Percentiles rank a stretch among this genome's conserved stretches.
Evolutionary conservation across 805 yeast species (phyloP).

Genomic region (Candida pseudoglaebosa): DNA sequence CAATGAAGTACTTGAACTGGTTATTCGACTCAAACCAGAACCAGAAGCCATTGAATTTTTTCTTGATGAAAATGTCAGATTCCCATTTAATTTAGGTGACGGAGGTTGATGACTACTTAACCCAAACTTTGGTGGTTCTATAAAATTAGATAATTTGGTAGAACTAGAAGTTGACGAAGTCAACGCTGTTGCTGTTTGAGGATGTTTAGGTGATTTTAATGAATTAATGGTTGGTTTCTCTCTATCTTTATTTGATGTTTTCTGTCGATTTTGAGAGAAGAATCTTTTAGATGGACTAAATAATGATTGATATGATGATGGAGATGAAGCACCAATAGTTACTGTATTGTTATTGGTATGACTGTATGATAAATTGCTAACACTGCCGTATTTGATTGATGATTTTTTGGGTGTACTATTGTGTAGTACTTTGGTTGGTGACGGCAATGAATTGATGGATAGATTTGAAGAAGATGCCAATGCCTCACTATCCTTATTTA

Average conservation of each 20-base stretch:
- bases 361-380: conserved; percentile 15
- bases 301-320: conserved; percentile 25
- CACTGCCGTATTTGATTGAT: not conserved
- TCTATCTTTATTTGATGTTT: conserved; percentile 6
- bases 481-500: not conserved
- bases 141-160: conserved; percentile 19
- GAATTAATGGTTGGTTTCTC: conserved; percentile 30
- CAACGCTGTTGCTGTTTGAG: not conserved
- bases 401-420: not conserved
- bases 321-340: conserved; percentile 38
- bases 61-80: conserved; percentile 14
- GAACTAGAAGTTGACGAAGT: not conserved
- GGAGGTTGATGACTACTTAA: too few species aligned
- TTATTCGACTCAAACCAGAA: conserved; percentile 26
- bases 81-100: conserved; percentile 5
- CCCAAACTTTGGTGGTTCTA: conserved; percentile 40
- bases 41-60: conserved; percentile 26
- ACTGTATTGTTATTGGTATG: conserved; percentile 26
- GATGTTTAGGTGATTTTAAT: conserved; percentile 16
- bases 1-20: conserved; percentile 38
- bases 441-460: not conserved
- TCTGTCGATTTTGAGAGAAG: conserved; percentile 24
- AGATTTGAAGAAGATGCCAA: not conserved
- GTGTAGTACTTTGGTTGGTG: not conserved
- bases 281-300: conserved; percentile 39